A percentile compares a stretch with the other conserved stretches of the same genome.
These are phyloP conservation scores for Rhizophora apiculata DNA, from an alignment of 345 rosid species.

Conservation along the genomic window DNA sequence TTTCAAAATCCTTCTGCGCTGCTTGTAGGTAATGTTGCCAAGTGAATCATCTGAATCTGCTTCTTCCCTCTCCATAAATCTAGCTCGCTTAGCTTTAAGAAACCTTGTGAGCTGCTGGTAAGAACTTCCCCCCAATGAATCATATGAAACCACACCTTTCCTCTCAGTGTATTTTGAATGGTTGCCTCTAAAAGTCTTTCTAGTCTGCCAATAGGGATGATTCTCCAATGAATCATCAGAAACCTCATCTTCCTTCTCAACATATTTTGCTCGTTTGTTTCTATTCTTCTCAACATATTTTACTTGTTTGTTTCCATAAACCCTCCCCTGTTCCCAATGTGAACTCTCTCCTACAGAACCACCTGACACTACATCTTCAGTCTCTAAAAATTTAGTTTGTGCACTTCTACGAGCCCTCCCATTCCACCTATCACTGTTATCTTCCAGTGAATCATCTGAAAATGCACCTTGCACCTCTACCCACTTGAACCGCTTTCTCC, in stretches of 20 bases:
- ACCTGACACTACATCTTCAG: constrained; percentile 49
- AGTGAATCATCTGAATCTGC: constrained; percentile 28
- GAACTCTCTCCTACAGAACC: constrained; percentile 38
- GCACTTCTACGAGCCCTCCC: constrained; percentile 19
- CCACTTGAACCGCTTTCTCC: constrained; percentile 29
- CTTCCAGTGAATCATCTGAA: constrained; percentile 45
- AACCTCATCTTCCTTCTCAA: constrained; percentile 30
- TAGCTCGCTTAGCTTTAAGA: constrained; percentile 25
- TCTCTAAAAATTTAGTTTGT: constrained; percentile 22
- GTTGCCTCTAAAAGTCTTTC: constrained; percentile 26
- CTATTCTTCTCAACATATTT: constrained; percentile 23
- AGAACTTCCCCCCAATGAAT: constrained; percentile 23
- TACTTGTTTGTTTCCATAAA: constrained; percentile 25
- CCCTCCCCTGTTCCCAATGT: constrained; percentile 28
- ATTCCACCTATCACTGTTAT: constrained; percentile 15
- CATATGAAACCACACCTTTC: constrained; percentile 25
- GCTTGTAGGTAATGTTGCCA: constrained; percentile 13
- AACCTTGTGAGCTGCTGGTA: constrained; percentile 21
- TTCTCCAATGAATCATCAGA: constrained; percentile 47
- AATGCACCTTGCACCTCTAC: constrained; percentile 26
- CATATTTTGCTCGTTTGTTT: constrained; percentile 26
- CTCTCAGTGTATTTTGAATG: constrained; percentile 23
- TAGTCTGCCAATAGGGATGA: constrained; percentile 8
- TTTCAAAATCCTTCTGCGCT: constrained; percentile 13
- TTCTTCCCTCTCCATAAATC: constrained; percentile 28